A percentile compares a stretch with the other conserved stretches of the same genome.
Evolutionary conservation across 129 eudicot species (phyloP).

Genomic region (Saposhnikovia divaricata): DNA sequence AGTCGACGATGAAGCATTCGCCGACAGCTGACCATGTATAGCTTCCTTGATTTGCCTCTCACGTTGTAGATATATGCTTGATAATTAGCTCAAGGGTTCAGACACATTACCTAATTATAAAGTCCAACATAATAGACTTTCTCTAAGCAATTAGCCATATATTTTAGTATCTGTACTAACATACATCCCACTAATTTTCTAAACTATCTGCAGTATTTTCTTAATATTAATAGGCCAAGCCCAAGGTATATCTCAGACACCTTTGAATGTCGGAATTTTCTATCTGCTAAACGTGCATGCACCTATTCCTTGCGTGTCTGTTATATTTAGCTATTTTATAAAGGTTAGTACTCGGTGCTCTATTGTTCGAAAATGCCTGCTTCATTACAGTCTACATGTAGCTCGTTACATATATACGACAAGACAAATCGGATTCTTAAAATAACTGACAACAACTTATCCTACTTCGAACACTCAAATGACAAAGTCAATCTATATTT

Average conservation of each 20-base stretch:
- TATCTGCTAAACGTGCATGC: neutral
- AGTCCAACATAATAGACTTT: neutral
- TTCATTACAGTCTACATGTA: neutral
- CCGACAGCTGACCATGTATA: no score
- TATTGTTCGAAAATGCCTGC: neutral
- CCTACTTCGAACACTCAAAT: neutral
- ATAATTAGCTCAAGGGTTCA: neutral
- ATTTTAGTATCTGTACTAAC: neutral
- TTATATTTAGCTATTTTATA: neutral
- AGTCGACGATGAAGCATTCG: no score
- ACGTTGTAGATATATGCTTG: neutral
- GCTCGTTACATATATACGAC: neutral
- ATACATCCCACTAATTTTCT: no score
- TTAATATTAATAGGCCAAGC: neutral
- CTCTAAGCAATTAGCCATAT: neutral
- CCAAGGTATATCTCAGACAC: neutral
- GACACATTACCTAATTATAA: neutral
- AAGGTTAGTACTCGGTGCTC: neutral
- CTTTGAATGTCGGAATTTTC: neutral
- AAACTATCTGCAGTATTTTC: neutral
- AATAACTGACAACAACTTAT: neutral
- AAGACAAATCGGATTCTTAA: neutral
- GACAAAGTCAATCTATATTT: conserved; percentile 1
- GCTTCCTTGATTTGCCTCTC: neutral
- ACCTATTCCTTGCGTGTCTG: neutral